Conservation (phyloP, 768 basidiomycete species). For the Ramaria rubella region DNA sequence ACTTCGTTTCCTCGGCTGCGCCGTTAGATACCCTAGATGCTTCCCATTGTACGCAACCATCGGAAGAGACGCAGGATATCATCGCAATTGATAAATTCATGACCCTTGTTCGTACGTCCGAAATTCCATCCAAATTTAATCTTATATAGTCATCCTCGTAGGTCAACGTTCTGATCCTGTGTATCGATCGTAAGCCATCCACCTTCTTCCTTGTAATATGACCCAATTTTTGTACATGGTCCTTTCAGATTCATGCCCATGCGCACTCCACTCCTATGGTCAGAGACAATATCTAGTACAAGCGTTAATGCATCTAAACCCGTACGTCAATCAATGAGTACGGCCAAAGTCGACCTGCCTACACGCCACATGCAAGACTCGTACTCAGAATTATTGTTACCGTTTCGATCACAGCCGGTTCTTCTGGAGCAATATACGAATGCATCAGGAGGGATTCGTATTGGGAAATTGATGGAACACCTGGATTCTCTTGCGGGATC, state of each 20-base stretch:
- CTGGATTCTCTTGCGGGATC: conserved; percentile 81
- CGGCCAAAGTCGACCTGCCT: conserved; percentile 15
- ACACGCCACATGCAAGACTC: conserved; percentile 65
- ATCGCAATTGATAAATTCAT: conserved; percentile 51
- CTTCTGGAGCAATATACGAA: conserved; percentile 66
- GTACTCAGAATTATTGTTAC: conserved; percentile 58
- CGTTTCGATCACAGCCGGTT: conserved; percentile 52
- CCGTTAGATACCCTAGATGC: too few species aligned
- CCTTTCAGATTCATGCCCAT: conserved; percentile 53
- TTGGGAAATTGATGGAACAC: conserved; percentile 71
- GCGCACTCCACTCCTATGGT: conserved; percentile 49
- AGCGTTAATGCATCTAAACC: too few species aligned
- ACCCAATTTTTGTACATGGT: conserved; percentile 11
- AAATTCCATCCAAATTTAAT: conserved; percentile 12
- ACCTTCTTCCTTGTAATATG: too few species aligned
- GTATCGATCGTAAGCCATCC: conserved; percentile 37
- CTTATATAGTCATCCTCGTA: conserved; percentile 22
- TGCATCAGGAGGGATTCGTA: conserved; percentile 63
- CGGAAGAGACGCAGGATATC: conserved; percentile 53
- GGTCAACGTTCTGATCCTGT: conserved; percentile 48
- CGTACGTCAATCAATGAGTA: too few species aligned
- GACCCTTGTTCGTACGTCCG: conserved; percentile 50
- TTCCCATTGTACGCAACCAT: too few species aligned
- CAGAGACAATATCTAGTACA: conserved; percentile 37
- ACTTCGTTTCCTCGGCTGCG: too few species aligned